Evolutionary conservation across 805 yeast species (phyloP), one percentile per base, ranked within the genome.

Genomic region (Lipomyces sp.): DNA sequence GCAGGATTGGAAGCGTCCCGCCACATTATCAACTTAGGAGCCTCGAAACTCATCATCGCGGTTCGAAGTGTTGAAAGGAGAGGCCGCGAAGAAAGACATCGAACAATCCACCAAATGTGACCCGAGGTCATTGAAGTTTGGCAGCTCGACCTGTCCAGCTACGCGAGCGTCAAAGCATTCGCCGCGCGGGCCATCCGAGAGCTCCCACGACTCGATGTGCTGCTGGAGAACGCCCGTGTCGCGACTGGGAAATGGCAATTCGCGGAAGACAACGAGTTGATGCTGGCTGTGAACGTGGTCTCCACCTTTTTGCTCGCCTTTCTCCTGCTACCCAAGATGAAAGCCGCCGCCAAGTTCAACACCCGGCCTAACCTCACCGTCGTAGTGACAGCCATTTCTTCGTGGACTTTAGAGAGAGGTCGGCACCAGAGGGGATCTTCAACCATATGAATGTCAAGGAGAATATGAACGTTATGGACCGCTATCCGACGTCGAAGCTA

Each of bases 41-140:
- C 64, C n/a, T n/a, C 59, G n/a, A 57, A 58, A 30, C 33, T 60
- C 24, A 60, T 60, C 53, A 24, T 60, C 33, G 66, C 60, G 62
- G 24, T 65, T 65, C 63, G n/a, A 32, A 30, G n/a, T 34, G 8
- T 18, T 15, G 15, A 33, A 18, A 32, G 64, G 64, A n/a, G 58
- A 60, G 15, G 29, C 8, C 11, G 65, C 64, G 10, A 60, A 60
- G 24, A 7, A 4, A 1, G 64, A 60, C 8, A 60, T 60, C 42
- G 65, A 59, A 29, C 8, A n/a, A 5, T n/a, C 64, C 8, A 24
- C 58, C n/a, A 30, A 29, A 30, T 60, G 53, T 33, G n/a, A 7
- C 15, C 34, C 64, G 34, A 13, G 4, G n/a, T 50, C 15, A 30
- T 59, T 53, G 64, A 60, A 37, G 64, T 60, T 10, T 60, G 64